A percentile compares a stretch with the other conserved stretches of the same genome.
Conservation (phyloP, 2,329 filamentous ascomycete genomes). For the Chaetomium olivaceum region DNA sequence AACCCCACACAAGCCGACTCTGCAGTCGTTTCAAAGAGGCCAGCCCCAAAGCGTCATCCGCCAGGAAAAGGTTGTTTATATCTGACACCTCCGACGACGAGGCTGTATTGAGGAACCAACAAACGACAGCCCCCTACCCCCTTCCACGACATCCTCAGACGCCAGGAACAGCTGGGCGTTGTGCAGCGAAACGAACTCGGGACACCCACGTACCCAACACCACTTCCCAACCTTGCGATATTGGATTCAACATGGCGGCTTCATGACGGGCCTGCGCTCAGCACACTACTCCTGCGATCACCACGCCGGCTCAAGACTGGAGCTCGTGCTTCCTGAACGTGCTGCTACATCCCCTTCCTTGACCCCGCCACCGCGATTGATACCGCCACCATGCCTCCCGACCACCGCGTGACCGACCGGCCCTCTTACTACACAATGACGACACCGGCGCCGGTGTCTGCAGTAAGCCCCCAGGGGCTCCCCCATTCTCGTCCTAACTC, state of each 20-base stretch:
- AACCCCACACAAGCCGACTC: constrained; percentile 17
- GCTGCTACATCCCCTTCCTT: background rate
- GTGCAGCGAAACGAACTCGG: background rate
- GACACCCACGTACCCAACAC: background rate
- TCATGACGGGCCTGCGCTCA: constrained; percentile 11
- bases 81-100: background rate
- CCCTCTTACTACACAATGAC: constrained; percentile 50
- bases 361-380: background rate
- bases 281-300: background rate
- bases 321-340: background rate
- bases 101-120: background rate
- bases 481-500: constrained; percentile 43
- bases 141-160: background rate
- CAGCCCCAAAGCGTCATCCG: background rate
- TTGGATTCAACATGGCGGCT: constrained; percentile 10
- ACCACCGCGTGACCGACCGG: constrained; percentile 39
- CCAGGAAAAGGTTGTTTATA: background rate
- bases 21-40: constrained; percentile 6
- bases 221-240: background rate
- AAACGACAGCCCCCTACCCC: background rate
- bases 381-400: constrained; percentile 30
- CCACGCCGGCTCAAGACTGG: background rate
- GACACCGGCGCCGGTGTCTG: constrained; percentile 44
- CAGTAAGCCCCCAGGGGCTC: constrained; percentile 37
- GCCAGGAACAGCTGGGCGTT: background rate